Conservation (phyloP, 1,284 basidiomycete genomes). For the Kwoniella shivajii region DNA sequence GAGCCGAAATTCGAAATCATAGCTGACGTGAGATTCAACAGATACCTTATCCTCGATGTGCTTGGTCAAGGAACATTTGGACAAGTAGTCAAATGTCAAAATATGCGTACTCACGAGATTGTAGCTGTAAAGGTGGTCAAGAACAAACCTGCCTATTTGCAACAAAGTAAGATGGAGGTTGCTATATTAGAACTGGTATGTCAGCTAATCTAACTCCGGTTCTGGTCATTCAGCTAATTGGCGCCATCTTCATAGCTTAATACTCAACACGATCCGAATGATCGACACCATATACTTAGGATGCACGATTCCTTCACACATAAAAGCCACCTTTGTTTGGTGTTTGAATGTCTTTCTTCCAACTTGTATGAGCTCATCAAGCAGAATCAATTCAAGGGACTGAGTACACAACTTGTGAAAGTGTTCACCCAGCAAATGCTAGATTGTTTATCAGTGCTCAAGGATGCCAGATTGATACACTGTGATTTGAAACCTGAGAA, state of each 20-base stretch:
- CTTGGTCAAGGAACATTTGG: constrained; percentile 98
- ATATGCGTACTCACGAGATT: constrained; percentile 98
- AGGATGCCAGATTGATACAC: constrained; percentile 94
- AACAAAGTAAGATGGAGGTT: constrained; percentile 99
- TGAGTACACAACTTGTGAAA: constrained; percentile 94
- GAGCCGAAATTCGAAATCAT: neutral
- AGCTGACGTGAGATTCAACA: constrained; percentile 47
- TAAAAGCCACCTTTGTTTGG: constrained; percentile 92
- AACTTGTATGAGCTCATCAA: constrained; percentile 99
- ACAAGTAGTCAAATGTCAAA: constrained; percentile 99
- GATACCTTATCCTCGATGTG: constrained; percentile 96
- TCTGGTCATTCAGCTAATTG: neutral
- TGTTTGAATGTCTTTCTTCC: constrained; percentile 95
- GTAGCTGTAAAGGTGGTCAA: constrained; percentile 99
- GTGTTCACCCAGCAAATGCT: constrained; percentile 96
- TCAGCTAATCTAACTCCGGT: constrained; percentile 22
- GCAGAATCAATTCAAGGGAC: constrained; percentile 98
- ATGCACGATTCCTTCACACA: constrained; percentile 97
- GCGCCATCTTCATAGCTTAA: constrained; percentile 66
- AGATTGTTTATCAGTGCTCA: constrained; percentile 88
- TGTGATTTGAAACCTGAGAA: constrained; percentile 99
- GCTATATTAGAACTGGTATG: constrained; percentile 91
- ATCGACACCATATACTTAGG: constrained; percentile 95
- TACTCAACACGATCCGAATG: constrained; percentile 85
- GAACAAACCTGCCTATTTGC: constrained; percentile 99